Base-by-base conservation (phyloP, 2,329 filamentous ascomycete genomes). In the Fonsecaea nubica region DNA sequence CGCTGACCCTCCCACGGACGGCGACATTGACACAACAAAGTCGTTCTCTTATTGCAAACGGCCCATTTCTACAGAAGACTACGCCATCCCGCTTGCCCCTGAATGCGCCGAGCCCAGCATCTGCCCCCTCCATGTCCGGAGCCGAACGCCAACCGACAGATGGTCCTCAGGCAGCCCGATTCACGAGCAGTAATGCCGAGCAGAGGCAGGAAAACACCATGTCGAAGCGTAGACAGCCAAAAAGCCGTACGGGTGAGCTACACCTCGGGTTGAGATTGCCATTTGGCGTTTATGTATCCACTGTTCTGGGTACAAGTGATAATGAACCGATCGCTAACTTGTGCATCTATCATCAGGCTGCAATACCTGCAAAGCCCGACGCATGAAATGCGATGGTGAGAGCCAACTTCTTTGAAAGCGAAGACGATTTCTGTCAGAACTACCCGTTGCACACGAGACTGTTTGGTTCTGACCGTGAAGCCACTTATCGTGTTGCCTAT, bases 281-380 rank as follows among this genome's bases (percentile, higher is more conserved):
- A 5, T 25, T 40, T 18, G 12, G 25, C 18, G 36, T 50, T 45
- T 25, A 50, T 3, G 45, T n/a, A 48, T 7, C 3, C 6, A 12
- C 52, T 54, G 6, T 33, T n/a, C n/a, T 4, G 12, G 35, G 15
- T 33, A 36, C 15, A 8, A 36, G n/a, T 9, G 9, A 21, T n/a
- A n/a, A 21, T 13, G 35, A 40, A 25, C 7, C 2, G 21, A 30
- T 50, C 5, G 21, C 45, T 50, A 25, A 55, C 12, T 6, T 5
- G 7, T 33, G 35, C 30, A 8, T 55, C 12, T 12, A 3, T 7
- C 10, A 9, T 58, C 74, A 91, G 89, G 89, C 69, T 92, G 89
- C 77, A 83, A 88, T 71, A 91, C 89, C 59, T 92, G 89, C 81
- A 92, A 91, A 78, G 83, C 86, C 66, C 91, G 91, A 78, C 83